These are phyloP conservation scores for Neofusicoccum parvum DNA, from an alignment of 2,329 filamentous ascomycete genomes.

Conservation along the genomic window DNA sequence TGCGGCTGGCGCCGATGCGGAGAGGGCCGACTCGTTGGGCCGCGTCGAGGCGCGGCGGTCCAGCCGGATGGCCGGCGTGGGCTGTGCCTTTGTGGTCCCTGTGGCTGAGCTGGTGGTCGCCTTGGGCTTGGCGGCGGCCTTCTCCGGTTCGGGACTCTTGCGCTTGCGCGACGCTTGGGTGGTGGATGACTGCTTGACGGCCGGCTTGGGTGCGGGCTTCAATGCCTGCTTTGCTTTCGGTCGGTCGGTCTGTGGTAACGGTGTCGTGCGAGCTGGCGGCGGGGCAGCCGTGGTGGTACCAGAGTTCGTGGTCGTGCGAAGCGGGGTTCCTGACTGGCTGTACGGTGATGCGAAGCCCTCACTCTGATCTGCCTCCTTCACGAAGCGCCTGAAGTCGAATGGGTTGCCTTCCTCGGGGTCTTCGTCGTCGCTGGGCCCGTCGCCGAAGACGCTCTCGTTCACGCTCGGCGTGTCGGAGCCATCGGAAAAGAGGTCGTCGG, in stretches of 20 bases:
- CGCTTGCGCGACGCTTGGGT: slow-evolving; percentile 28
- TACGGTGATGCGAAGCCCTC: slow-evolving; percentile 33
- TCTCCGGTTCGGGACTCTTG: slow-evolving; percentile 28
- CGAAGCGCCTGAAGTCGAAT: slow-evolving; percentile 53
- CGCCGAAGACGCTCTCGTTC: slow-evolving; percentile 3
- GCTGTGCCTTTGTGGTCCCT: slow-evolving; percentile 7
- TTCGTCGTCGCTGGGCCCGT: slow-evolving; percentile 30
- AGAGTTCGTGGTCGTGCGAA: slow-evolving; percentile 10
- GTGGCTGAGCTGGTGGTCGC: slow-evolving; percentile 26
- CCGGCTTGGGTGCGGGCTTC: background rate
- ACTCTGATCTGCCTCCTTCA: slow-evolving; percentile 37
- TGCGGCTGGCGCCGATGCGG: background rate
- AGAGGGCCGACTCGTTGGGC: slow-evolving; percentile 18
- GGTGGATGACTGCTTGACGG: background rate
- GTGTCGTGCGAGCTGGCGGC: slow-evolving; percentile 1
- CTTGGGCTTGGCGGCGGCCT: slow-evolving; percentile 24
- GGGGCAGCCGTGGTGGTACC: background rate
- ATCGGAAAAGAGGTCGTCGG: slow-evolving; percentile 33
- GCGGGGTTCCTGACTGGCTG: slow-evolving; percentile 17
- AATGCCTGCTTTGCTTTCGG: background rate
- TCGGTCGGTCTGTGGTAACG: background rate
- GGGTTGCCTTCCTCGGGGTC: slow-evolving; percentile 48
- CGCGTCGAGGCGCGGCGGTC: slow-evolving; percentile 37
- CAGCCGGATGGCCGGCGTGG: slow-evolving; percentile 33
- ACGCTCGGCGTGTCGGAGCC: slow-evolving; percentile 14